Base-by-base conservation (phyloP, 495 filamentous ascomycete species). In the Daldinia bambusicola region DNA sequence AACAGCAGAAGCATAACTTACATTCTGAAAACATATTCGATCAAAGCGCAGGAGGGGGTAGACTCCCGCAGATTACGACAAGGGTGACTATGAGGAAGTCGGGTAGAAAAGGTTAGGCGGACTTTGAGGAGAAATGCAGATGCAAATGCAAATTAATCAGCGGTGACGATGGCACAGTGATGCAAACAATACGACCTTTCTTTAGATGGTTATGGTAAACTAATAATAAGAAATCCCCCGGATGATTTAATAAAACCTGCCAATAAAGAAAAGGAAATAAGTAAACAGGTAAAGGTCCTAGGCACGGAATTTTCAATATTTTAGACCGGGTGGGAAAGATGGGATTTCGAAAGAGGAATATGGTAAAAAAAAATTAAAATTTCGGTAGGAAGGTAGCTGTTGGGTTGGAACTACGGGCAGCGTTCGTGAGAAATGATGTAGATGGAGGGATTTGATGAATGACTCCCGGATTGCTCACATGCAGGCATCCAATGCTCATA, bases 1-100 rank as follows among this genome's bases (percentile, higher is more conserved):
- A 73, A 31, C 26, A 40, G 40, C 37, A 65, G 36, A 31, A 41
- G 12, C 32, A 55, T 61, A 34, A 85, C 94, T 84, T 87, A 97
- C 94, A 98, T 91, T 97, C 95, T 37, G 95, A 98, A 82, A 98
- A 98, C 95, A 98, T 98, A 79, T 50, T 74, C 52, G 43, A 30
- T 70, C 10, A 22, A 48, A 22, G 64, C 61, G 69, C 69, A 60
- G 71, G 70, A 76, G 71, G 74, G 75, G 76, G 76, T 65, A 72
- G 74, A 73, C 76, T 73, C 76, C 71, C 57, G 74, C 76, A 75
- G 69, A 56, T 53, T 53, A 38, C 9, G 61, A 31, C 51, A 32
- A 32, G 12, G 66, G 36, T 40, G 18, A 37, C 55, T 12, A 20
- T 30, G 62, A 12, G 14, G 6, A 37, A 37, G 66, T 66, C 38